Percentiles rank a stretch among this genome's conserved stretches.
Evolutionary conservation across 495 filamentous ascomycete genomes (phyloP).

Genomic region (Penicillium silybi): DNA sequence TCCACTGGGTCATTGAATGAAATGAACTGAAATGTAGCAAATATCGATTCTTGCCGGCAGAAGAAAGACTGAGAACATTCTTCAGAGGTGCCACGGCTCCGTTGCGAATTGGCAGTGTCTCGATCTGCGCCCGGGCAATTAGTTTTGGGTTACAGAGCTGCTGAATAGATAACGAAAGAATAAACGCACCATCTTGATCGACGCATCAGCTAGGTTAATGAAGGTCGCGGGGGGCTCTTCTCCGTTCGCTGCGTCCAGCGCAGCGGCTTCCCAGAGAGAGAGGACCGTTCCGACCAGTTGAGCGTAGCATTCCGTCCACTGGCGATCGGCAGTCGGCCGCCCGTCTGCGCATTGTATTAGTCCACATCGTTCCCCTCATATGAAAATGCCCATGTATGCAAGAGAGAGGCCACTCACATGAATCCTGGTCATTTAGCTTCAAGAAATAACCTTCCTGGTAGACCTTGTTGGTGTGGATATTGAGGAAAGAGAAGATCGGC

Average conservation of each 20-base stretch:
- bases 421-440: slow-evolving; percentile 90
- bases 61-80: slow-evolving; percentile 92
- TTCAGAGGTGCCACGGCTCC: slow-evolving; percentile 73
- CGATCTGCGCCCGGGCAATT: slow-evolving; percentile 57
- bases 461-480: slow-evolving; percentile 92
- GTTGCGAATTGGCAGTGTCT: slow-evolving; percentile 78
- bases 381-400: too few species aligned
- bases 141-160: slow-evolving; percentile 1
- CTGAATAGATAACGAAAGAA: not conserved
- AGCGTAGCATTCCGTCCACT: slow-evolving; percentile 96
- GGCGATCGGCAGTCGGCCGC: slow-evolving; percentile 76
- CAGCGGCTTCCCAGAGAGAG: slow-evolving; percentile 92
- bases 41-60: slow-evolving; percentile 92
- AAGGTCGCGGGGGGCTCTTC: slow-evolving; percentile 89
- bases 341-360: slow-evolving; percentile 59
- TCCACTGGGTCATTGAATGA: slow-evolving; percentile 93
- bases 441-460: slow-evolving; percentile 98
- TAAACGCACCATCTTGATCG: slow-evolving; percentile 83
- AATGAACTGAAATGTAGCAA: slow-evolving; percentile 93
- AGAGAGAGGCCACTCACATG: slow-evolving; percentile 52
- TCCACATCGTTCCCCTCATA: not conserved
- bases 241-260: slow-evolving; percentile 82
- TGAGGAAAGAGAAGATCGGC: slow-evolving; percentile 90
- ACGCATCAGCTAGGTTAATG: slow-evolving; percentile 95
- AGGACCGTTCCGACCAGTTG: slow-evolving; percentile 93